Percentiles rank a stretch among this genome's conserved stretches.
Conservation (phyloP, 2,329 filamentous ascomycete species). For the Catunica adiposa region DNA sequence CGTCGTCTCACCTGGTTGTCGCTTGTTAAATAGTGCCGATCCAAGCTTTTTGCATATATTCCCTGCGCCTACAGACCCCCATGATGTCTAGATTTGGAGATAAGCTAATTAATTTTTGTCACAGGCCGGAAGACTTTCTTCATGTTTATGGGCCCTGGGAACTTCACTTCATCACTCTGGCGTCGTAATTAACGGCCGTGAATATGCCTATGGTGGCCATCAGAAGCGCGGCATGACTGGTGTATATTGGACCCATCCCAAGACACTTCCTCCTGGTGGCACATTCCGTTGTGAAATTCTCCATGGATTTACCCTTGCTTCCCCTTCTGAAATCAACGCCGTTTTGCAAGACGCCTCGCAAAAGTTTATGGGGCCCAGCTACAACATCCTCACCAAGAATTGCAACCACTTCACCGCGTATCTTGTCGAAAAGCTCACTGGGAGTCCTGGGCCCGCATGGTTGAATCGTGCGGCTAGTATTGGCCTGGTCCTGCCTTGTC, state of each 20-base stretch:
- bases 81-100: background rate
- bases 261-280: constrained; percentile 56
- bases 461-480: constrained; percentile 74
- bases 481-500: constrained; percentile 62
- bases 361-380: constrained; percentile 57
- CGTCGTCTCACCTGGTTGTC: background rate
- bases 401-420: constrained; percentile 80
- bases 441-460: constrained; percentile 54
- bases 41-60: background rate
- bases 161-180: constrained; percentile 67
- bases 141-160: constrained; percentile 61
- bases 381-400: constrained; percentile 70
- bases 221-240: constrained; percentile 53
- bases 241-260: constrained; percentile 68
- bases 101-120: background rate
- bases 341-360: constrained; percentile 53
- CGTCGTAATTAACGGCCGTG: constrained; percentile 61
- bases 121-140: constrained; percentile 58
- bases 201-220: constrained; percentile 78
- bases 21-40: background rate
- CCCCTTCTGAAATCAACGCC: constrained; percentile 50
- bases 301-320: constrained; percentile 60
- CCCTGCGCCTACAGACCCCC: background rate
- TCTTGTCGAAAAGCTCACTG: constrained; percentile 57
- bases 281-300: constrained; percentile 60